Base-by-base conservation (phyloP, 2,329 filamentous ascomycete genomes). In the Zasmidium cellare region DNA sequence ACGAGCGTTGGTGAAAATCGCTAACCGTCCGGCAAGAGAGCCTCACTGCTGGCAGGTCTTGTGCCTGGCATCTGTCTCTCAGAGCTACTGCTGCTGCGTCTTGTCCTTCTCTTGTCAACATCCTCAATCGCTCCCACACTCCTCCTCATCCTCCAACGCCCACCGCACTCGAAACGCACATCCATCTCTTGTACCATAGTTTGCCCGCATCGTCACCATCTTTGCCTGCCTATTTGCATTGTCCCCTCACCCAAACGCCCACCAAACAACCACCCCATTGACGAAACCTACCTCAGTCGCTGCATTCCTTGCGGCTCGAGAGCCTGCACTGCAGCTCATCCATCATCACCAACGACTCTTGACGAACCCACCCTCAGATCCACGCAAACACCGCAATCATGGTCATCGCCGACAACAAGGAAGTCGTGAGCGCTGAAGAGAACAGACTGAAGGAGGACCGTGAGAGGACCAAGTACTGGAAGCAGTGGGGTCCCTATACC, bases 401-500 rank as follows among this genome's bases (percentile, higher is more conserved):
- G 93, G 92, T 96, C 73, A 84, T 96, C 71, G 88, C 94, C 72
- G 91, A 96, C 76, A 86, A 88, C 71, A 86, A 94, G 76, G 90
- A 94, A 73, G 92, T 91, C 76, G 83, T 93, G 72, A 92, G 89
- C 60, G 87, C 90, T 75, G 93, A 97, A 78, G 93, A 97, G 81
- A 89, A 89, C 75, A 88, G 94, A 51, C 83, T 97, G 67, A 88
- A 89, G 72, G 86, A 96, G 72, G 93, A 97, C 76, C 85, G 87
- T 59, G 85, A 93, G 64, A 87, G 88, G 63, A 84, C 78, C 65
- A 93, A 91, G 75, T 97, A 97, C 80, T 97, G 93, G 93, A 97
- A 97, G 85, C 91, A 89, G 86, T 97, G 92, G 92, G 93, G 93
- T 55, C 88, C 92, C 22, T 97, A 97, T 72, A 88, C 96, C 68